phyloP scores from a whole-genome alignment of 768 basidiomycete genomes.

The Tricholoma flavovirens region DNA sequence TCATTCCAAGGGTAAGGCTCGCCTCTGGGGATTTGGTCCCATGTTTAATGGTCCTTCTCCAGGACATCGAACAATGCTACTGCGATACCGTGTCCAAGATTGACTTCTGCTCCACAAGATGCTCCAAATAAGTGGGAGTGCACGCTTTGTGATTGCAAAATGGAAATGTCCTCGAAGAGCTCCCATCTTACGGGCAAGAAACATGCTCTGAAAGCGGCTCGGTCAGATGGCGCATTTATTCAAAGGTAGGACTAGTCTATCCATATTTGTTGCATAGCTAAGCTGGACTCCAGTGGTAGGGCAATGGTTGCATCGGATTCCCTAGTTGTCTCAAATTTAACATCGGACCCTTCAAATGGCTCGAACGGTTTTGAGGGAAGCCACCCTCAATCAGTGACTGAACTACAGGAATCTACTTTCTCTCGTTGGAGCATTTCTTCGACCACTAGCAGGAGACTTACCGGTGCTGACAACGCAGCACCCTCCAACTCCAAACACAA shows the following conservation, averaged over 20 bases:
- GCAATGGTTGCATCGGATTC: neutral
- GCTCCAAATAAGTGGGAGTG: neutral
- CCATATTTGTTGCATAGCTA: neutral
- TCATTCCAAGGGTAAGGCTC: neutral
- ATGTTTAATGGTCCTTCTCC: neutral
- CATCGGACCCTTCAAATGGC: neutral
- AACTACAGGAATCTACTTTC: neutral
- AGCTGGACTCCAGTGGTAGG: neutral
- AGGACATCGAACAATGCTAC: neutral
- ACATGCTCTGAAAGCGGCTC: neutral
- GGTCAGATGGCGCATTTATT: neutral
- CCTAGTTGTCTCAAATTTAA: neutral
- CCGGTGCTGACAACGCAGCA: too few species aligned
- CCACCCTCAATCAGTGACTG: neutral
- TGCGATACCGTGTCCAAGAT: neutral
- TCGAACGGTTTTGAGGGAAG: neutral
- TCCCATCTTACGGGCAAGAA: neutral
- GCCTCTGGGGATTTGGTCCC: neutral
- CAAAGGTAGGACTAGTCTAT: too few species aligned
- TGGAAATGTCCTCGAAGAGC: neutral
- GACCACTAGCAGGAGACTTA: too few species aligned
- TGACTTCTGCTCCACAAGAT: neutral
- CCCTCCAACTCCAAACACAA: too few species aligned
- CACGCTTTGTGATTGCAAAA: neutral
- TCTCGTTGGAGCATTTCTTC: too few species aligned